Evolutionary conservation across 257 asterid species (phyloP).

Genomic region (Cruciata laevipes): DNA sequence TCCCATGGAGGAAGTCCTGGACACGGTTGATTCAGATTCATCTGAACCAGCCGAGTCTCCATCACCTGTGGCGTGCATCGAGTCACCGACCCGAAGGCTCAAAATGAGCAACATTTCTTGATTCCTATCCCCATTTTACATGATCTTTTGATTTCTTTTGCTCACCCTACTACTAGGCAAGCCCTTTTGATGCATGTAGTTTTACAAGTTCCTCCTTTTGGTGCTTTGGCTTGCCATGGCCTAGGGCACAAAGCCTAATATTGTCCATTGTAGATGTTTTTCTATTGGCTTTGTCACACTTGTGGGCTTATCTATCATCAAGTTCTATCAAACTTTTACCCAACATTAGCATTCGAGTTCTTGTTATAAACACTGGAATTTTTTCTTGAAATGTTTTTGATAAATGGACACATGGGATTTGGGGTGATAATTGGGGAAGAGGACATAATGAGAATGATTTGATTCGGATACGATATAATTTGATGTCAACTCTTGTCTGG

Average conservation of each 20-base stretch:
- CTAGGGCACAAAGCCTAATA: slow-evolving; percentile 16
- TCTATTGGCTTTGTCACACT: slow-evolving; percentile 15
- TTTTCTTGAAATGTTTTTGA: too few relatives aligned
- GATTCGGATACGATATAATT: slow-evolving; percentile 62
- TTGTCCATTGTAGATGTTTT: slow-evolving; percentile 20
- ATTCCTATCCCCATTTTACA: neutral
- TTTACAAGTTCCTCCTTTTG: slow-evolving; percentile 22
- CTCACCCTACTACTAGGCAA: slow-evolving; percentile 9
- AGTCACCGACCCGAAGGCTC: slow-evolving; percentile 46
- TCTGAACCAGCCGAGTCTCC: neutral
- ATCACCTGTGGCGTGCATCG: slow-evolving; percentile 10
- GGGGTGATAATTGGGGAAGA: neutral
- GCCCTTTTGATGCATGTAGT: slow-evolving; percentile 11
- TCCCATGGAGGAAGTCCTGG: slow-evolving; percentile 16
- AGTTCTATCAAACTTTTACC: slow-evolving; percentile 15
- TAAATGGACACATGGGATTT: neutral
- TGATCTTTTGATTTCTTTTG: neutral
- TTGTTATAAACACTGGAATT: too few relatives aligned
- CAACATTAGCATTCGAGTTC: too few relatives aligned
- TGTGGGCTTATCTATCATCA: slow-evolving; percentile 13
- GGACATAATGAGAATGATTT: slow-evolving; percentile 34
- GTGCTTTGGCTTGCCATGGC: slow-evolving; percentile 30
- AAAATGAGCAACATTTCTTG: slow-evolving; percentile 21
- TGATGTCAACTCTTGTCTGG: slow-evolving; percentile 63
- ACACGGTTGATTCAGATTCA: neutral